Evolutionary conservation across 192 early-diverging fungal genomes (phyloP), one percentile per base, ranked within the genome.

Genomic region (Fimicolochytrium jonesii): DNA sequence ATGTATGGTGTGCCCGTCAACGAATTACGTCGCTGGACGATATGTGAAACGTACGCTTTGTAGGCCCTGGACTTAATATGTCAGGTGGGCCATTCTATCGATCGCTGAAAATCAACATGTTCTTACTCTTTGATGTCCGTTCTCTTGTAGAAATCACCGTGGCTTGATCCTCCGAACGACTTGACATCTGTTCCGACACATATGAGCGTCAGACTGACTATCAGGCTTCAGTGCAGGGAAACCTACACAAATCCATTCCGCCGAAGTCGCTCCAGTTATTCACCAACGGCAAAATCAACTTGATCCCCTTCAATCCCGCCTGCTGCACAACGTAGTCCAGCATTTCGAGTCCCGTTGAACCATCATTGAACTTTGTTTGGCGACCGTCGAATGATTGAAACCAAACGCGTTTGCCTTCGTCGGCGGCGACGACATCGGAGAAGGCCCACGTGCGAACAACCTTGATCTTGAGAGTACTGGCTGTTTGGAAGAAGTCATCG

Each of bases 191-290:
- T n/a, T n/a, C n/a, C n/a, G n/a, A n/a, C n/a, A n/a, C n/a, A n/a
- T n/a, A n/a, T n/a, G n/a, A n/a, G n/a, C n/a, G n/a, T n/a, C n/a
- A n/a, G n/a, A n/a, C n/a, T n/a, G n/a, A n/a, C n/a, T n/a, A n/a
- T n/a, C n/a, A n/a, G n/a, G n/a, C n/a, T n/a, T n/a, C n/a, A n/a
- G n/a, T n/a, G n/a, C n/a, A n/a, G n/a, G n/a, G n/a, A n/a, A n/a
- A n/a, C n/a, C n/a, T n/a, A n/a, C n/a, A 75, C 10, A 49, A 49
- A 50, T 75, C 74, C 26, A 69, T 58, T 34, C 74, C 74, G 30
- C 74, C 70, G 54, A 57, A 75, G 39, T 75, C 74, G 33, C 32
- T 35, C 74, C 74, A 75, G 57, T 75, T 75, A 18, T 63, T 63
- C 22, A 62, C 57, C 32, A 75, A 34, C 1, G 74, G 46, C 25